Evolutionary conservation across 345 rosid species (phyloP).

Genomic region (Mercurialis annua): DNA sequence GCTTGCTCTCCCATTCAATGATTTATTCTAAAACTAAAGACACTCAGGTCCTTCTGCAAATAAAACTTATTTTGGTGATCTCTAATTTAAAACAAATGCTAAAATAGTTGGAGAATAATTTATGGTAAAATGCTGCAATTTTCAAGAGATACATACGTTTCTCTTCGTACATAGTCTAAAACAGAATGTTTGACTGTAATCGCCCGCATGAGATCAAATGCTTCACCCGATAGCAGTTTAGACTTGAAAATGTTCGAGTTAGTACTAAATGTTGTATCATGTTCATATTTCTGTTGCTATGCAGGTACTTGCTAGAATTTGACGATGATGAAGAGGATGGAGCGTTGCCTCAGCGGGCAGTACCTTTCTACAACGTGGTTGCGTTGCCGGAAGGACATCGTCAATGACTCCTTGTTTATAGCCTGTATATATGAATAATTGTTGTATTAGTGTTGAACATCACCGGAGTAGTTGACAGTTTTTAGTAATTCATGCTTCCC

Average conservation of each 20-base stretch:
- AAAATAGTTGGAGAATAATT: background rate
- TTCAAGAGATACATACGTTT: background rate
- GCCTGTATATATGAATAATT: constrained; percentile 22
- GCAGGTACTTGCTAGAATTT: constrained; percentile 83
- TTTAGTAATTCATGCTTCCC: background rate
- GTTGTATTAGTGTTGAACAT: background rate
- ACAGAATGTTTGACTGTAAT: background rate
- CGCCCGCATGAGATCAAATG: too few relatives aligned
- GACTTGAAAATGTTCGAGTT: too few relatives aligned
- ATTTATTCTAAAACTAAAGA: background rate
- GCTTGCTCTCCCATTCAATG: background rate
- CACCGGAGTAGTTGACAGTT: too few relatives aligned
- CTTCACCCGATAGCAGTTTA: too few relatives aligned
- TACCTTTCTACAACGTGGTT: constrained; percentile 79
- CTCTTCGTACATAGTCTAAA: background rate
- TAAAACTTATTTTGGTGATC: background rate
- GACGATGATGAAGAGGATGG: constrained; percentile 98
- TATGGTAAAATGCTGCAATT: background rate
- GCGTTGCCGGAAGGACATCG: constrained; percentile 81
- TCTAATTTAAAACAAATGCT: background rate
- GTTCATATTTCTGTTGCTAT: constrained; percentile 12
- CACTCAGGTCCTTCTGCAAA: background rate
- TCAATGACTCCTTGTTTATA: constrained; percentile 43
- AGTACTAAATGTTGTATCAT: background rate
- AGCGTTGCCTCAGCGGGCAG: constrained; percentile 77